Evolutionary conservation across 2,329 filamentous ascomycete species (phyloP).

Genomic region (Epichloe amarillans): DNA sequence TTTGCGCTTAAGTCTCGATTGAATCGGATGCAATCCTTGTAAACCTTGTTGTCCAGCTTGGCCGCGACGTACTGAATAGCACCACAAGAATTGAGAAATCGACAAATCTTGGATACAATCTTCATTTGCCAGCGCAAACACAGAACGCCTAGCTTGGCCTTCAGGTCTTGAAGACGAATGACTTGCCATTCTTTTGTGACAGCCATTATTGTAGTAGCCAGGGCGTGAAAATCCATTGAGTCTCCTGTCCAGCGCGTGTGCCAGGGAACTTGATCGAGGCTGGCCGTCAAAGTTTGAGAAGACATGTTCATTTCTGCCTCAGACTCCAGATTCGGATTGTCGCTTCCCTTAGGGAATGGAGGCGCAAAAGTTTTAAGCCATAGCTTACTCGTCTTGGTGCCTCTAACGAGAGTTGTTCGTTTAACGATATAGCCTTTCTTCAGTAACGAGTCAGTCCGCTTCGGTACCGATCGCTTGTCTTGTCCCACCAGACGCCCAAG

Average conservation of each 20-base stretch:
- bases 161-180: slow-evolving; percentile 44
- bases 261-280: slow-evolving; percentile 43
- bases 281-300: slow-evolving; percentile 24
- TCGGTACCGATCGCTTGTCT: slow-evolving; percentile 51
- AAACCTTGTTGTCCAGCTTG: slow-evolving; percentile 38
- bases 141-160: slow-evolving; percentile 42
- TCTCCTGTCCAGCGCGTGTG: slow-evolving; percentile 41
- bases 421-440: slow-evolving; percentile 51
- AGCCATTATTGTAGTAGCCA: slow-evolving; percentile 44
- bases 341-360: slow-evolving; percentile 23
- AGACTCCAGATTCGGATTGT: slow-evolving; percentile 12
- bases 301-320: slow-evolving; percentile 25
- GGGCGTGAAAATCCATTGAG: slow-evolving; percentile 43
- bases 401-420: slow-evolving; percentile 42
- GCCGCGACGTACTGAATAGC: slow-evolving; percentile 44
- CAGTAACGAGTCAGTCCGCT: slow-evolving; percentile 44
- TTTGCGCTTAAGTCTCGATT: slow-evolving; percentile 39
- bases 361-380: slow-evolving; percentile 45
- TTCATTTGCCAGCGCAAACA: slow-evolving; percentile 47
- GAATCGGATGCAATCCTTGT: slow-evolving; percentile 49
- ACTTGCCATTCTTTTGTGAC: slow-evolving; percentile 44
- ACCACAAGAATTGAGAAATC: slow-evolving; percentile 42
- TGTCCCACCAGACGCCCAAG: slow-evolving; percentile 43
- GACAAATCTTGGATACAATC: slow-evolving; percentile 42
- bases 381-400: slow-evolving; percentile 48